Evolutionary conservation across 1,284 basidiomycete genomes (phyloP).

Genomic region (Ganoderma meredithae): DNA sequence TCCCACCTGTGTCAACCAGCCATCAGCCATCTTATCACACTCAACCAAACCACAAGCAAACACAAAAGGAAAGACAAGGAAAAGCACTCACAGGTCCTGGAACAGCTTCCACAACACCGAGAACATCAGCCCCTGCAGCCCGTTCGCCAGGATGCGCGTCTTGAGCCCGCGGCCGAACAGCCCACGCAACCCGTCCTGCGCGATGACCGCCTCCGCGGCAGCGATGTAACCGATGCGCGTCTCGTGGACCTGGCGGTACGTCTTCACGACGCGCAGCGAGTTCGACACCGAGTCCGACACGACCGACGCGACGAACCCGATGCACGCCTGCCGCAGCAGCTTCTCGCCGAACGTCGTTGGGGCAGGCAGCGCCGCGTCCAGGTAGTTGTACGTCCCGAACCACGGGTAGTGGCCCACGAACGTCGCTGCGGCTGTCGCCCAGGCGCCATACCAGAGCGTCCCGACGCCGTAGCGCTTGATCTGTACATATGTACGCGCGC

Average conservation of each 20-base stretch:
- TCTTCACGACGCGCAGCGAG: conserved; percentile 90
- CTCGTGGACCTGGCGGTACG: conserved; percentile 88
- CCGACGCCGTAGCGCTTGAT: conserved; percentile 78
- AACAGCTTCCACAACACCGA: conserved; percentile 87
- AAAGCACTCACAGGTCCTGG: conserved; percentile 73
- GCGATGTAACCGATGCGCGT: conserved; percentile 77
- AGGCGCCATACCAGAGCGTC: conserved; percentile 86
- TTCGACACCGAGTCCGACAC: conserved; percentile 86
- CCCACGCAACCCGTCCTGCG: conserved; percentile 68
- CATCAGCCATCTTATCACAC: background rate
- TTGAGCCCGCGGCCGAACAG: conserved; percentile 85
- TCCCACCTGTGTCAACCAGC: conserved; percentile 37
- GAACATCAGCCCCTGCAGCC: conserved; percentile 87
- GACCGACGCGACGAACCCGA: conserved; percentile 85
- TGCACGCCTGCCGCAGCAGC: conserved; percentile 81
- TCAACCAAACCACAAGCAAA: background rate
- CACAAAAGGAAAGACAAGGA: too few relatives aligned
- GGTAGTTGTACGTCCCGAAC: conserved; percentile 87
- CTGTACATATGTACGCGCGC: conserved; percentile 41
- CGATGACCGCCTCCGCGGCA: conserved; percentile 72
- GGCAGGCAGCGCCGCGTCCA: conserved; percentile 67
- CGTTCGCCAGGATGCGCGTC: conserved; percentile 86
- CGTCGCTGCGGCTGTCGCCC: conserved; percentile 89
- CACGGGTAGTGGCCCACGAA: conserved; percentile 92
- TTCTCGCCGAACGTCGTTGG: conserved; percentile 62